A percentile compares a stretch with the other conserved stretches of the same genome.
phyloP scores from a whole-genome alignment of 2,329 filamentous ascomycete species.

The Cordyceps tenuipes region DNA sequence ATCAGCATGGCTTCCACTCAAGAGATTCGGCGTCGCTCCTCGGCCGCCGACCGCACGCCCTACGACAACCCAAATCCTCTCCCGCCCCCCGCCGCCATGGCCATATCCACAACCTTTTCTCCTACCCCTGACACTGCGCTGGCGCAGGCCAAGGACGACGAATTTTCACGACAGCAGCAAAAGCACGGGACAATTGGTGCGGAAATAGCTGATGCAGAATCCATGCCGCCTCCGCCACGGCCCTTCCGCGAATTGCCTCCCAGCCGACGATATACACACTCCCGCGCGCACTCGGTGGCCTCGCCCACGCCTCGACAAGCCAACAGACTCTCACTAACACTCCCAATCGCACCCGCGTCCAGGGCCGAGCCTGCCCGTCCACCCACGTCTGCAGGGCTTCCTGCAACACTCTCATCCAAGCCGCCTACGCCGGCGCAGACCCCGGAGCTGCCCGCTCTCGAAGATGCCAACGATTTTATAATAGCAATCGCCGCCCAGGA shows the following conservation, averaged over 20 bases:
- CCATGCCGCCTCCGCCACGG: slow-evolving; percentile 30
- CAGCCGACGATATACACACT: not conserved
- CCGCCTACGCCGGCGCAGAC: slow-evolving; percentile 44
- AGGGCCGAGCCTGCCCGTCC: slow-evolving; percentile 44
- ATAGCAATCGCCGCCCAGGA: slow-evolving; percentile 90
- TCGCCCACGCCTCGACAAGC: slow-evolving; percentile 41
- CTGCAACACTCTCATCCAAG: slow-evolving; percentile 26
- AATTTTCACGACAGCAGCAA: slow-evolving; percentile 14
- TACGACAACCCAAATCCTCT: slow-evolving; percentile 20
- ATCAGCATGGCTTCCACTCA: slow-evolving; percentile 28
- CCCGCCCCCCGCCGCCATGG: slow-evolving; percentile 18
- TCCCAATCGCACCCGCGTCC: slow-evolving; percentile 48
- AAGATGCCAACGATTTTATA: slow-evolving; percentile 62
- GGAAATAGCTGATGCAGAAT: not conserved
- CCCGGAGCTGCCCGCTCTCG: slow-evolving; percentile 34
- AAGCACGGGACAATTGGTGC: not conserved
- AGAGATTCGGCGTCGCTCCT: slow-evolving; percentile 32
- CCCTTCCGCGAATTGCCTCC: slow-evolving; percentile 32
- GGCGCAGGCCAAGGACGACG: slow-evolving; percentile 10
- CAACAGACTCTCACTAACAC: slow-evolving; percentile 52
- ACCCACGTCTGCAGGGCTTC: slow-evolving; percentile 30
- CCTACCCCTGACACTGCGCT: slow-evolving; percentile 15
- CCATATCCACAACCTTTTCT: slow-evolving; percentile 19
- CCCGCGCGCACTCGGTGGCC: slow-evolving; percentile 43
- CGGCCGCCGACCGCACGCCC: slow-evolving; percentile 26